Percentiles rank a stretch among this genome's conserved stretches.
phyloP scores from a whole-genome alignment of 139 green algal genomes.

The Coccomyxa sp. region DNA sequence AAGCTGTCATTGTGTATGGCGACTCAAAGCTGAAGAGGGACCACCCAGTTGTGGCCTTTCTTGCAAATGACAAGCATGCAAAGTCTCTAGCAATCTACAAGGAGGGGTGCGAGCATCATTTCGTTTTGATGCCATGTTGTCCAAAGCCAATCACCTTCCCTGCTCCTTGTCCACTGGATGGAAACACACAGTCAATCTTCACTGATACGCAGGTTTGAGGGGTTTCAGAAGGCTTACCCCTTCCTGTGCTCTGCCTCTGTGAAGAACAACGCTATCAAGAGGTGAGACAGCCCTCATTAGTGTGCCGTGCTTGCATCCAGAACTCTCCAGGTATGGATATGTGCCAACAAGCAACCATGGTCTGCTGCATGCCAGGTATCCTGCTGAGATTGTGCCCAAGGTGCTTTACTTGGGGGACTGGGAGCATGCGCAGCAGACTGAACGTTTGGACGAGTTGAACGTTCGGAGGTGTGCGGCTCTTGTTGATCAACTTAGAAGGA shows the following conservation, averaged over 20 bases:
- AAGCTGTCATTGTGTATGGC: conserved; percentile 61
- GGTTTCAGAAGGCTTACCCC: conserved; percentile 44
- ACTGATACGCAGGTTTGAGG: conserved; percentile 38
- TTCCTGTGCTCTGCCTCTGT: conserved; percentile 62
- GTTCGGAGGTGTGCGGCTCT: conserved; percentile 30
- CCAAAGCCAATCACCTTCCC: no score
- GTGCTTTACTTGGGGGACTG: conserved; percentile 75
- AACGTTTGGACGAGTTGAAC: conserved; percentile 49
- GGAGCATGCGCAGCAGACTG: conserved; percentile 42
- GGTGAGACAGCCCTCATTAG: conserved; percentile 12
- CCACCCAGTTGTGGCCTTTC: conserved; percentile 59
- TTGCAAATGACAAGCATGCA: conserved; percentile 43
- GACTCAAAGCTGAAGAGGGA: conserved; percentile 50
- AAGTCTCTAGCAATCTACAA: conserved; percentile 42
- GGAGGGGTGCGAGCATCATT: conserved; percentile 30
- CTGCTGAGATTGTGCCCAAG: conserved; percentile 53
- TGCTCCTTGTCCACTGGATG: no score
- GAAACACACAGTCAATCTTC: neutral
- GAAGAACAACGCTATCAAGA: conserved; percentile 42
- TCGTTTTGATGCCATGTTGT: no score
- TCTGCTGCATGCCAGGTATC: conserved; percentile 47
- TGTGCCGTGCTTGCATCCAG: no score
- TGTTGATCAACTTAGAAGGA: no score
- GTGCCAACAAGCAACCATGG: no score
- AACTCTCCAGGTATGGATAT: no score